Evolutionary conservation across 2,329 filamentous ascomycete genomes (phyloP), one percentile per base, ranked within the genome.

Genomic region (Pseudocercospora vitis): DNA sequence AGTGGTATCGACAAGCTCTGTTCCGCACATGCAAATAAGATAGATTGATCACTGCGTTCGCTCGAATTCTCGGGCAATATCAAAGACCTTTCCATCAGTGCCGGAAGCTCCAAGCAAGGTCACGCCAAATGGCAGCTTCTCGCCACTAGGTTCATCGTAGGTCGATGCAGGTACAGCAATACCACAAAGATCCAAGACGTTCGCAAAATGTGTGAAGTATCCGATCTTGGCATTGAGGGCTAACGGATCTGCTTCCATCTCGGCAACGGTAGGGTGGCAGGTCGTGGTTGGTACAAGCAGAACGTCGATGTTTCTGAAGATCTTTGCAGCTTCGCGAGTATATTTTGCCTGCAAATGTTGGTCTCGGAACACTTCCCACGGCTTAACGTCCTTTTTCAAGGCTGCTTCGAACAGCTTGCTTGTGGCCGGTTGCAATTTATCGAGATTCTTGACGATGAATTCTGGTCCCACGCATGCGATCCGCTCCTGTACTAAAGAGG

Each of bases 161-260:
- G 53, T 68, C 1, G 76, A 76, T 0, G 80, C 80, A 1, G 80
- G 79, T n/a, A 83, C 71, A 1, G 78, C 74, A 7, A 81, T 60
- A 2, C 77, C 80, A 32, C 76, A 78, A 60, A 83, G 73, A 65
- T 85, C 81, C 14, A 85, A 66, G 23, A 85, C 79, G 60, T 85
- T 85, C 12, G 77, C 82, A 62, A 80, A 83, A 62, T 84, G 82
- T 0, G 81, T 83, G 52, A 83, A 84, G 32, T 74, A 77, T 4
- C 81, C 80, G 4, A 83, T 63, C 3, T 73, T 66, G 3, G 78
- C 78, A 59, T 85, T 85, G 62, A 79, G 74, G 12, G 65, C 68
- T 18, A 85, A 72, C 0, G 81, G 81, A 35, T 82, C 77, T 2
- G 68, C 68, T 1, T 73, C 68, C 42, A 85, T 73, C 53, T 81